Evolutionary conservation across 306 rosid species (phyloP).

Genomic region (Rosa chinensis): DNA sequence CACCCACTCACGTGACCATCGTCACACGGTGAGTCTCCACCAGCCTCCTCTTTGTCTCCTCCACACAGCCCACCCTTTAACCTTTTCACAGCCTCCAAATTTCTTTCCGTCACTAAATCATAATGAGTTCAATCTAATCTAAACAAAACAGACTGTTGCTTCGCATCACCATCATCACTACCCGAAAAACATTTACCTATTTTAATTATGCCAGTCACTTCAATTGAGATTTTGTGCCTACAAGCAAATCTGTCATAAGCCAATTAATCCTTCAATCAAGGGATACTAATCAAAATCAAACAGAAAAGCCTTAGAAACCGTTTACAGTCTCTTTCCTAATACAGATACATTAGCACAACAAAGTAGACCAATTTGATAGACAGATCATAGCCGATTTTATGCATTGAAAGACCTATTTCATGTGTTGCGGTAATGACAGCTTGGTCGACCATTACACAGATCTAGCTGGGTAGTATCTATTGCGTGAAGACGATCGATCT

Average conservation of each 20-base stretch:
- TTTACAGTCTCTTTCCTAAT: neutral
- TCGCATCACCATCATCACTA: neutral
- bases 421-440: too few relatives aligned
- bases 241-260: neutral
- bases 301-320: neutral
- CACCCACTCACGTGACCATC: neutral
- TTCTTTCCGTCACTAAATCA: neutral
- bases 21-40: neutral
- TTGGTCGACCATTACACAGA: too few relatives aligned
- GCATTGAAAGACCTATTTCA: neutral
- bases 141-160: neutral
- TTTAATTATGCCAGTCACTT: neutral
- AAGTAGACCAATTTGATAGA: neutral
- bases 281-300: neutral
- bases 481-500: neutral
- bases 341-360: neutral
- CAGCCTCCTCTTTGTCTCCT: neutral
- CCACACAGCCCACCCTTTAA: neutral
- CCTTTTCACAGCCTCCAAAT: neutral
- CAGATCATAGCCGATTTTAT: neutral
- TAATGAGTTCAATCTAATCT: neutral
- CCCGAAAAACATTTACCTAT: neutral
- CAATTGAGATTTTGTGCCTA: neutral
- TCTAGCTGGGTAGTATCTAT: neutral
- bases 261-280: slow-evolving; percentile 26